phyloP scores from a whole-genome alignment of 805 yeast species.

The Metschnikowia dekortorum region DNA sequence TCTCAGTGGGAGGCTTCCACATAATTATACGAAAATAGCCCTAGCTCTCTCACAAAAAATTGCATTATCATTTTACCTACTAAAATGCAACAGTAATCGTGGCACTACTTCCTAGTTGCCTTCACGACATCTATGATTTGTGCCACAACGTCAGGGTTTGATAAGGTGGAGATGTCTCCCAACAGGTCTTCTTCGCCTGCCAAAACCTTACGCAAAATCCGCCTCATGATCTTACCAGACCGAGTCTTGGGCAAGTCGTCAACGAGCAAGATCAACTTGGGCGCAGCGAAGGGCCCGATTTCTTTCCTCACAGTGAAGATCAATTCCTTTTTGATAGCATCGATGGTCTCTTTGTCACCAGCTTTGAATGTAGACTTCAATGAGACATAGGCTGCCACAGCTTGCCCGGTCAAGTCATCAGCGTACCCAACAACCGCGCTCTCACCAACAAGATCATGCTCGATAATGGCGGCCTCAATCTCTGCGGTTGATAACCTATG shows the following conservation, averaged over 20 bases:
- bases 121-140: slow-evolving; percentile 69
- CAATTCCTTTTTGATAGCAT: slow-evolving; percentile 63
- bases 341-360: slow-evolving; percentile 42
- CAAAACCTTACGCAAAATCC: slow-evolving; percentile 89
- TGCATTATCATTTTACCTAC: background rate
- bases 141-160: slow-evolving; percentile 81
- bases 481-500: slow-evolving; percentile 98
- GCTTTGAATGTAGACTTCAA: slow-evolving; percentile 47
- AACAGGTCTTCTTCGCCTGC: slow-evolving; percentile 89
- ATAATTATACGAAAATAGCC: background rate
- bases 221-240: slow-evolving; percentile 98
- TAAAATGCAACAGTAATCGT: background rate
- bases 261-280: slow-evolving; percentile 78
- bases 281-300: slow-evolving; percentile 95
- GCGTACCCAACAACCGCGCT: slow-evolving; percentile 94
- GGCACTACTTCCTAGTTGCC: slow-evolving; percentile 17
- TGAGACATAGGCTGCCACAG: slow-evolving; percentile 91
- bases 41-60: background rate
- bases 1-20: slow-evolving; percentile 2
- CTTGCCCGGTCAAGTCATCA: slow-evolving; percentile 97
- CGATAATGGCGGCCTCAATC: slow-evolving; percentile 86
- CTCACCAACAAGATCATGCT: slow-evolving; percentile 79
- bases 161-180: slow-evolving; percentile 87
- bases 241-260: slow-evolving; percentile 96
- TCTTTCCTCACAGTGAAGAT: slow-evolving; percentile 85